Evolutionary conservation across 257 asterid species (phyloP), one percentile per base, ranked within the genome.

Genomic region (Nemophila menziesii): DNA sequence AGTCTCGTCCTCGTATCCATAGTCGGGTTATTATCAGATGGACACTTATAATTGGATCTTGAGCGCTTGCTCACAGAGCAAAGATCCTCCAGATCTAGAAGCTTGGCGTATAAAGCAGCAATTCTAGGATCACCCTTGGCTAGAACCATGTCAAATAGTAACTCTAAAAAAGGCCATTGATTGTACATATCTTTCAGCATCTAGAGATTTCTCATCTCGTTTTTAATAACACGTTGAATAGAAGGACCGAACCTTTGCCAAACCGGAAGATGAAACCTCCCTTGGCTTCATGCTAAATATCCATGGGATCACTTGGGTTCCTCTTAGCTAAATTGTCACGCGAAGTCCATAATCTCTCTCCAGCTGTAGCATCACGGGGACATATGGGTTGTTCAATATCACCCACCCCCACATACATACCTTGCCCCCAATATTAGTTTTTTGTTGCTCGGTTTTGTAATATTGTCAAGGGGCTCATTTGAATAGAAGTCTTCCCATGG

Each of bases 271-370:
- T 86, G 96, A 46, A 86, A 86, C 41, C 96, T 76, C 3, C 94
- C 82, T 54, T 86, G 96, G 1, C 94, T 86, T 94, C 96, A 86
- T 15, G 96, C 96, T 48, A n/a, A 86, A 86, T 66, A 86, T 86
- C 96, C 94, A 86, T 12, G 96, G 96, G 62, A 86, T 86, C 39
- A 93, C 94, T 86, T 2, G 94, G 92, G 54, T 86, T 86, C 63
- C 96, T 62, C 55, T 86, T 86, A 0, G 96, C 58, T 1, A 93
- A 94, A 60, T n/a, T n/a, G n/a, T n/a, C n/a, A n/a, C n/a, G n/a
- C n/a, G n/a, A n/a, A n/a, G n/a, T n/a, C n/a, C n/a, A n/a, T n/a
- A n/a, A n/a, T n/a, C n/a, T n/a, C n/a, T n/a, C n/a, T n/a, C n/a
- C n/a, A n/a, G n/a, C n/a, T n/a, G n/a, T n/a, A n/a, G n/a, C n/a